Evolutionary conservation across 805 yeast genomes (phyloP).

Genomic region (Saturnispora besseyi): DNA sequence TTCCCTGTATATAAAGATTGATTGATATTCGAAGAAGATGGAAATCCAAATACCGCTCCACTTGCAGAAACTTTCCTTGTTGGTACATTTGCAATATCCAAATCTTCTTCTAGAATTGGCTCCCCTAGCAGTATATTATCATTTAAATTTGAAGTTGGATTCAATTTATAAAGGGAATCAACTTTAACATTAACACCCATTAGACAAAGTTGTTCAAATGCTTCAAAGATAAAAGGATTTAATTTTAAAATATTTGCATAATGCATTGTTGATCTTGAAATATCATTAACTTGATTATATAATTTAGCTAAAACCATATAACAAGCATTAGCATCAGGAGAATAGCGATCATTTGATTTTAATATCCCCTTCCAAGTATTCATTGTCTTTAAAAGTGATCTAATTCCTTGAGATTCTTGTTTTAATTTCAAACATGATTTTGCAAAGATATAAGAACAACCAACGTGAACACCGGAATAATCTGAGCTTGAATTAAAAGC

Average conservation of each 20-base stretch:
- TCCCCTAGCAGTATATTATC: conserved; percentile 11
- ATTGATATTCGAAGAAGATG: background rate
- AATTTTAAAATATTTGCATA: conserved; percentile 60
- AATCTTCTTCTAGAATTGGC: conserved; percentile 24
- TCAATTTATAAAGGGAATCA: conserved; percentile 39
- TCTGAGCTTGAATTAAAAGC: conserved; percentile 44
- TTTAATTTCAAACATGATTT: conserved; percentile 52
- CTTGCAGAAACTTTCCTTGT: conserved; percentile 7
- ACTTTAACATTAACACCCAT: conserved; percentile 65
- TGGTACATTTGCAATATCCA: conserved; percentile 24
- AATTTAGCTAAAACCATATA: conserved; percentile 64
- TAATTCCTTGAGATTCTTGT: conserved; percentile 52
- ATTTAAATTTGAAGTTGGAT: background rate
- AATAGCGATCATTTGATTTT: conserved; percentile 12
- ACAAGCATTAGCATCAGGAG: conserved; percentile 66
- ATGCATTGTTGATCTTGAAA: conserved; percentile 53
- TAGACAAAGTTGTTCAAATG: conserved; percentile 64
- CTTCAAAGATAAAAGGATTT: conserved; percentile 82
- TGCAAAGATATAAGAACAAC: conserved; percentile 71
- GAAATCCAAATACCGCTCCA: conserved; percentile 7
- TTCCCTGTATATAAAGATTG: background rate
- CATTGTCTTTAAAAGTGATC: conserved; percentile 34
- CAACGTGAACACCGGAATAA: conserved; percentile 44
- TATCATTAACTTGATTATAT: conserved; percentile 48
- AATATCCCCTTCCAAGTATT: conserved; percentile 28